Percentiles rank a stretch among this genome's conserved stretches.
phyloP scores from a whole-genome alignment of 441 rosid genomes.

The Croton laevigatus region DNA sequence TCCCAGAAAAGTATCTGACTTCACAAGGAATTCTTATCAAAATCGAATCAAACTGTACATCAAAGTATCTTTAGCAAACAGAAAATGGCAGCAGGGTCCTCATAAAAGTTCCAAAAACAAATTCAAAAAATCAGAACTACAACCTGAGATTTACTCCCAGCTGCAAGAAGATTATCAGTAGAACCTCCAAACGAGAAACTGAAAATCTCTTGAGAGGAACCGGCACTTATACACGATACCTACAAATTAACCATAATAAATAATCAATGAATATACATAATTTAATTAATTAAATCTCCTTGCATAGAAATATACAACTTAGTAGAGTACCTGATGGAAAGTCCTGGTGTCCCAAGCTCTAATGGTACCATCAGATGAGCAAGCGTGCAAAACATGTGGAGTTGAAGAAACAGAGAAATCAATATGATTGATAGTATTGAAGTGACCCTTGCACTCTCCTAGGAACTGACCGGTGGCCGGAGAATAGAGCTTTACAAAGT shows the following conservation, averaged over 20 bases:
- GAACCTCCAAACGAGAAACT: constrained; percentile 84
- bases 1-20: constrained; percentile 83
- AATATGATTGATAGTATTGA: constrained; percentile 59
- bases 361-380: constrained; percentile 81
- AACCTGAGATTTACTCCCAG: constrained; percentile 87
- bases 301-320: background rate
- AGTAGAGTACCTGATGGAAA: constrained; percentile 55
- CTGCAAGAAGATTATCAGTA: constrained; percentile 65
- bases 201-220: constrained; percentile 59
- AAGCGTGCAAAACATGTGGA: constrained; percentile 68
- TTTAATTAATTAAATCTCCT: background rate
- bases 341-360: constrained; percentile 89
- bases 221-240: constrained; percentile 59
- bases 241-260: constrained; percentile 23
- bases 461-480: constrained; percentile 74
- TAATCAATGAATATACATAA: background rate
- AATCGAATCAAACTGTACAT: background rate
- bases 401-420: constrained; percentile 57
- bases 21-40: constrained; percentile 1
- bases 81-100: background rate
- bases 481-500: constrained; percentile 76
- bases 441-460: constrained; percentile 87
- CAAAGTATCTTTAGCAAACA: background rate
- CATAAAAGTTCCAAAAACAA: background rate
- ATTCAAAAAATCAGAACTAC: background rate